Evolutionary conservation across 2,329 filamentous ascomycete species (phyloP).

Genomic region (Fusarium sambucinum): DNA sequence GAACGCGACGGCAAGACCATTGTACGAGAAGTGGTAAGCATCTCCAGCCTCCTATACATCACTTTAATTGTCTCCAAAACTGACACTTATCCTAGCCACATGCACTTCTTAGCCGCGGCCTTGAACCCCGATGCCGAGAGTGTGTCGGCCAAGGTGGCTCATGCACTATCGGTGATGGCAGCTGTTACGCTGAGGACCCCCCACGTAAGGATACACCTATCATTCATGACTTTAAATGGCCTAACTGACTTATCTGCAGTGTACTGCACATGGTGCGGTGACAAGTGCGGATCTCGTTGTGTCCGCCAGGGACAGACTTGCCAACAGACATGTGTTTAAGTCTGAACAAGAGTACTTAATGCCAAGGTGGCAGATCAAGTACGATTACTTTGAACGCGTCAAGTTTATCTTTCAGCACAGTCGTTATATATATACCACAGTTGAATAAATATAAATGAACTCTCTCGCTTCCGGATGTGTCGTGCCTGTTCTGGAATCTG

Average conservation of each 20-base stretch:
- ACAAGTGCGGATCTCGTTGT: slow-evolving; percentile 1
- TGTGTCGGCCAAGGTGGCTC: not conserved
- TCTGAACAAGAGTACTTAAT: too few relatives aligned
- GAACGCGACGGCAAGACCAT: not conserved
- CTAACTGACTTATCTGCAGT: not conserved
- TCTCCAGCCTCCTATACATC: too few relatives aligned
- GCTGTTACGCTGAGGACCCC: not conserved
- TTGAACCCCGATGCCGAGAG: not conserved
- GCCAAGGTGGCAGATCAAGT: not conserved
- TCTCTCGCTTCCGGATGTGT: too few relatives aligned
- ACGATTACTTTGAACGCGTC: not conserved
- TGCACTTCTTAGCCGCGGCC: not conserved
- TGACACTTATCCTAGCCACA: not conserved
- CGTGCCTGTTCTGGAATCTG: too few relatives aligned
- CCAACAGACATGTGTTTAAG: not conserved
- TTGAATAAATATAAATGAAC: not conserved
- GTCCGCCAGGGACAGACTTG: not conserved
- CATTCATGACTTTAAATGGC: too few relatives aligned
- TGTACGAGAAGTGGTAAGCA: not conserved
- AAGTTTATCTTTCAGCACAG: not conserved
- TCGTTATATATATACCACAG: not conserved
- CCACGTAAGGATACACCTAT: not conserved
- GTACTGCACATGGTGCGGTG: not conserved
- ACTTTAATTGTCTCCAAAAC: not conserved
- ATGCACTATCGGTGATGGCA: not conserved